Base-by-base conservation (phyloP, 495 filamentous ascomycete genomes). In the Hyaloscypha variabilis region DNA sequence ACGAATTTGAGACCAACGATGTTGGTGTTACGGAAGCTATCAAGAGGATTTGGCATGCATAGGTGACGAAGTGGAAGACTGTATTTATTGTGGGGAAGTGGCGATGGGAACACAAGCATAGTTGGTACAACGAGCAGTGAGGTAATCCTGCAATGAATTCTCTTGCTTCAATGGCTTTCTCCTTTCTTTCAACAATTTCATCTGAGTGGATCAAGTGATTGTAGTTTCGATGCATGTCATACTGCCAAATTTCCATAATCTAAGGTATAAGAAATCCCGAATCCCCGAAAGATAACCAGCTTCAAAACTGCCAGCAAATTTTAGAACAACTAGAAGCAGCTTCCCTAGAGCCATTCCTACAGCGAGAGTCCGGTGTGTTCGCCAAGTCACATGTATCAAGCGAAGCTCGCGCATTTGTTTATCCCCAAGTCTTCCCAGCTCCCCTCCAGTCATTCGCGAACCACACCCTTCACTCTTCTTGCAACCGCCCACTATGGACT, bases 1-100 rank as follows among this genome's bases (percentile, higher is more conserved):
- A 98, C 79, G 93, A 97, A 81, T 97, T 98, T 75, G 94, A 99
- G 88, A 99, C 95, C n/a, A 97, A 97, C 74, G 95, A 99, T 72
- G 93, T 99, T 46, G 95, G 95, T 60, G 73, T 99, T 63, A 97
- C 92, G 19, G 93, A 96, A 83, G 88, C 89, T 30, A 81, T 96
- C 66, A 92, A 90, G 84, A 85, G 90, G 68, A 81, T 96, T 69
- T 97, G 93, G 93, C 89, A 82, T 67, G 93, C 93, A 71, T 83
- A 77, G 67, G 25, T 21, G 53, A 6, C 57, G n/a, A 21, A n/a
- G 17, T 17, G 23, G 17, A 19, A 39, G 63, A 46, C 23, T 71
- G 66, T 67, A 67, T 62, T 67, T 67, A 60, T 66, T 63, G 28
- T 30, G 25, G 10, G 36, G n/a, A 13, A 28, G 28, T 14, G 14